Conservation (phyloP, 2,329 filamentous ascomycete species). For the Metarhizium robertsii region DNA sequence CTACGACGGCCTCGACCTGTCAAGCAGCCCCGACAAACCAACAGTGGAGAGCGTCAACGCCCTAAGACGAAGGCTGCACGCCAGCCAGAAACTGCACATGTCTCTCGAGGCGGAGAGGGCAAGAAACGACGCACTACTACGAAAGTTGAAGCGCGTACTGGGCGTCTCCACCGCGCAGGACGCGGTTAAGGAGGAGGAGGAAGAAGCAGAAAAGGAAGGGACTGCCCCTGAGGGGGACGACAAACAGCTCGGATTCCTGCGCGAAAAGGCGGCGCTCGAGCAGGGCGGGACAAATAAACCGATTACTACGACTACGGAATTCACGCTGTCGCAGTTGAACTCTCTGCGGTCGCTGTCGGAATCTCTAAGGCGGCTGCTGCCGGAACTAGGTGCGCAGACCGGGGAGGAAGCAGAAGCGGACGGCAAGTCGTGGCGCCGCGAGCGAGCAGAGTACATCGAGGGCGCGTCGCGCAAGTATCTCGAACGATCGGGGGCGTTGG, state of each 20-base stretch:
- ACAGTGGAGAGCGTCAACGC: conserved; percentile 60
- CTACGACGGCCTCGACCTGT: conserved; percentile 61
- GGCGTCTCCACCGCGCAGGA: conserved; percentile 17
- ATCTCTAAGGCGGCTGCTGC: conserved; percentile 54
- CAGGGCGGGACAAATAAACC: conserved; percentile 44
- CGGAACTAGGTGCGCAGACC: conserved; percentile 38
- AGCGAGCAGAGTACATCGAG: conserved; percentile 77
- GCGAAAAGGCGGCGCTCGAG: conserved; percentile 39
- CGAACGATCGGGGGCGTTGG: conserved; percentile 58
- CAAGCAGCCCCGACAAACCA: conserved; percentile 25
- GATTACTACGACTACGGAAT: conserved; percentile 62
- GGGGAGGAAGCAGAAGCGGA: conserved; percentile 20
- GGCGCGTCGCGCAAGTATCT: conserved; percentile 67
- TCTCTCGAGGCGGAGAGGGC: conserved; percentile 60
- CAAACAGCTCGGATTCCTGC: conserved; percentile 45
- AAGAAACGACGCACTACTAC: conserved; percentile 63
- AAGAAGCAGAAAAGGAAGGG: not conserved
- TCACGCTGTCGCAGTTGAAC: conserved; percentile 75
- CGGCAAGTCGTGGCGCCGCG: conserved; percentile 49
- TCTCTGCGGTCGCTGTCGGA: conserved; percentile 59
- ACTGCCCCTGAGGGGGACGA: conserved; percentile 1
- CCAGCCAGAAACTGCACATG: conserved; percentile 66
- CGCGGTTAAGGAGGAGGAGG: conserved; percentile 7
- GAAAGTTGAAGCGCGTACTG: conserved; percentile 44
- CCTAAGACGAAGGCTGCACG: conserved; percentile 66